These are phyloP conservation scores for Cordyceps militaris DNA, from an alignment of 2,329 filamentous ascomycete genomes.

Conservation along the genomic window DNA sequence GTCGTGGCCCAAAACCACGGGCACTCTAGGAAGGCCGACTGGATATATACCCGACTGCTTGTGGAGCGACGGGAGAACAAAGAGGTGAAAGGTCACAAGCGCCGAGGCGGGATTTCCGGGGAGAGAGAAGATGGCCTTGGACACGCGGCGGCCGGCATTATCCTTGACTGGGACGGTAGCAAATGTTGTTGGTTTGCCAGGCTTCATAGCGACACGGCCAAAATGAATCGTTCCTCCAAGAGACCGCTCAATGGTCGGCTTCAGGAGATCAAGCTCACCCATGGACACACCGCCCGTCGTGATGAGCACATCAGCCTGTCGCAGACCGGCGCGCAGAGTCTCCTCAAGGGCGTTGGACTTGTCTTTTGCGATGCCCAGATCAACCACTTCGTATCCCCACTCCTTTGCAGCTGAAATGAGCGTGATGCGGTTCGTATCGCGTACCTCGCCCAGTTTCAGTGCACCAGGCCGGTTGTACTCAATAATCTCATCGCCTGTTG, in stretches of 20 bases:
- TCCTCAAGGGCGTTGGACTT: conserved; percentile 67
- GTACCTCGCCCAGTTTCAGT: conserved; percentile 73
- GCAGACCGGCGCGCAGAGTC: conserved; percentile 66
- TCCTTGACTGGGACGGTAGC: conserved; percentile 71
- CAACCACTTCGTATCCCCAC: conserved; percentile 71
- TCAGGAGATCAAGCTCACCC: conserved; percentile 94
- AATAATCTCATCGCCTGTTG: conserved; percentile 92
- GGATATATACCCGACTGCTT: conserved; percentile 63
- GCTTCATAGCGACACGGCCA: conserved; percentile 94
- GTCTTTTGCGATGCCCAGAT: conserved; percentile 80
- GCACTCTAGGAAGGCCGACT: conserved; percentile 63
- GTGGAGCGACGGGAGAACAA: conserved; percentile 82
- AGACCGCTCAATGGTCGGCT: conserved; percentile 86
- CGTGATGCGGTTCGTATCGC: conserved; percentile 88
- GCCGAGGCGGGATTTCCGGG: conserved; percentile 93
- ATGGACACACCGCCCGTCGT: conserved; percentile 95
- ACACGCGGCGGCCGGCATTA: conserved; percentile 48
- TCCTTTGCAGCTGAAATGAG: conserved; percentile 69
- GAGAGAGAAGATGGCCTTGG: conserved; percentile 76
- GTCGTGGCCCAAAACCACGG: conserved; percentile 64
- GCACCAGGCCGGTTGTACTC: conserved; percentile 57
- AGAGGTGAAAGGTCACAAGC: conserved; percentile 87
- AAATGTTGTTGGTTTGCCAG: conserved; percentile 95
- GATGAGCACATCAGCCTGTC: conserved; percentile 72
- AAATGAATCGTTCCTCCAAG: conserved; percentile 94